A percentile compares a stretch with the other conserved stretches of the same genome.
phyloP scores from a whole-genome alignment of 2,329 filamentous ascomycete species.

The Penicillium glabrum region DNA sequence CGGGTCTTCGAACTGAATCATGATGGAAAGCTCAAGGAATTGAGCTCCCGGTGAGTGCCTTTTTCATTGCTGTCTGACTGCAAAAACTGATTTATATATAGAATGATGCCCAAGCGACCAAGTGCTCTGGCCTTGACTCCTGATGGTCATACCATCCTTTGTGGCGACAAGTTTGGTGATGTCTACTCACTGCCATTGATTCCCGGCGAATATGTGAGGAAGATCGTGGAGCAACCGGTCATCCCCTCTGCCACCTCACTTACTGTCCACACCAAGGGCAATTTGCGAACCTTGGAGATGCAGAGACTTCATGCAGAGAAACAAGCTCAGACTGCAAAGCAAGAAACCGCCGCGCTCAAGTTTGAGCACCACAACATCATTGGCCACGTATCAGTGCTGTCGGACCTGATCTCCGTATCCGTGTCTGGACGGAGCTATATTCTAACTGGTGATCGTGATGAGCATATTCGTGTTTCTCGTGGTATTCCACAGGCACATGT shows the following conservation, averaged over 20 bases:
- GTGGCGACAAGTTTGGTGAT: conserved; percentile 94
- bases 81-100: conserved; percentile 35
- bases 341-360: conserved; percentile 50
- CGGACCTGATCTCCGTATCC: conserved; percentile 64
- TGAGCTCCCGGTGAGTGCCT: conserved; percentile 67
- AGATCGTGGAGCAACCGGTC: conserved; percentile 32
- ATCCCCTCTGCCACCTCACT: conserved; percentile 55
- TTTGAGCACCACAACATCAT: conserved; percentile 80
- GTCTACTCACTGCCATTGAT: conserved; percentile 84
- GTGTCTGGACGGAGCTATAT: conserved; percentile 57
- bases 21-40: conserved; percentile 61
- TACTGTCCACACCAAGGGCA: conserved; percentile 64
- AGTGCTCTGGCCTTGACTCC: conserved; percentile 71
- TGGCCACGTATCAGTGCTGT: conserved; percentile 94
- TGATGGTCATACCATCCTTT: conserved; percentile 71
- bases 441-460: conserved; percentile 67
- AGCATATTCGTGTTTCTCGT: conserved; percentile 86
- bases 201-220: conserved; percentile 36
- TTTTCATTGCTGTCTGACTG: neutral
- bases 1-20: conserved; percentile 73
- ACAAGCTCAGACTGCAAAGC: conserved; percentile 35
- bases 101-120: conserved; percentile 85
- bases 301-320: conserved; percentile 52
- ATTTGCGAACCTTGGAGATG: conserved; percentile 57
- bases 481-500: conserved; percentile 80